Base-by-base conservation (phyloP, 2,329 filamentous ascomycete species). In the Biscogniauxia mediterranea region DNA sequence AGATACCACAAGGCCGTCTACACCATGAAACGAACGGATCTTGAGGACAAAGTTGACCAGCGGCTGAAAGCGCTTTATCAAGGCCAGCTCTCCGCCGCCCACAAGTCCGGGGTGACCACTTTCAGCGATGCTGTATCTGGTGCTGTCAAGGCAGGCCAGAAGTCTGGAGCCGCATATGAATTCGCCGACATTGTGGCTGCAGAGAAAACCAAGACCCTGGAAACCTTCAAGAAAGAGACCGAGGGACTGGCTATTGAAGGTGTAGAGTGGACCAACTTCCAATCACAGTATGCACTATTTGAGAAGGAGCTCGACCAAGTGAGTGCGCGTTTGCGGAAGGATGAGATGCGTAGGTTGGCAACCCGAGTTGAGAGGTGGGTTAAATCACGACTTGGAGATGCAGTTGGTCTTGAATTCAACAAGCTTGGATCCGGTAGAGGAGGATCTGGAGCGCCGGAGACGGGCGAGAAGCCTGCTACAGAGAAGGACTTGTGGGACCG, bases 1-100 rank as follows among this genome's bases (percentile, higher is more conserved):
- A 85, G 95, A 65, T 99, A 99, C 74, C 95, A 98, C 81, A 98
- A 98, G 79, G 93, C 90, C 19, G 95, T 99, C 17, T 99, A 95
- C 76, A 83, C 87, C 66, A 86, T 91, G 61, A 99, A 99, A 79
- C 87, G 87, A 65, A 83, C 86, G 1, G 95, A 99, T 73, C 83
- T 99, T 7, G 91, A 95, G 74, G 81, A 80, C 70, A 97, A 97
- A 77, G 85, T 97, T 49, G 95, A 98, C 73, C 83, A 86, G n/a
- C 86, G 95, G 38, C 83, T 99, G 57, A 98, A 96, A 80, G 81
- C 89, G 1, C 83, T 99, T 11, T 97, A 95, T 77, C 86, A 90
- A 56, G 91, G 90, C n/a, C 95, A 99, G 73, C 82, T 99, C 50
- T 85, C 85, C 20, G 92, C 93, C 2, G 91, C 91, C 7, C 94